Evolutionary conservation across 768 basidiomycete species (phyloP).

Genomic region (Leccinum longicurvipes): DNA sequence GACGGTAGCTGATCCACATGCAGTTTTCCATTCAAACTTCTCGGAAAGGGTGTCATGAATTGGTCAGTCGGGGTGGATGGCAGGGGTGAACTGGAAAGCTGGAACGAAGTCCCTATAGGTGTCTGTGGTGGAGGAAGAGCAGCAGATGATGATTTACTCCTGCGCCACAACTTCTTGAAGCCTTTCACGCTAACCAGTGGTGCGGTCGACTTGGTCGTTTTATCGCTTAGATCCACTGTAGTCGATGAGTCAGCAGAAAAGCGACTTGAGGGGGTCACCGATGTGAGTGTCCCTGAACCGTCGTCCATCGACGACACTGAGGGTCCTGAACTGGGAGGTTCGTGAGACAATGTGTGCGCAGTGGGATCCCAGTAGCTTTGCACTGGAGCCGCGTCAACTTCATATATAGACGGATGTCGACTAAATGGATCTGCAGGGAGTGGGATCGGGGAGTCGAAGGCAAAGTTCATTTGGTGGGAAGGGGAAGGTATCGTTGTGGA

Average conservation of each 20-base stretch:
- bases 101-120: constrained; percentile 36
- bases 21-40: constrained; percentile 22
- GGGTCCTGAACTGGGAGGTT: constrained; percentile 21
- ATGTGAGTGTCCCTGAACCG: constrained; percentile 13
- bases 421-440: constrained; percentile 85
- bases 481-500: constrained; percentile 35
- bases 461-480: constrained; percentile 20
- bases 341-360: constrained; percentile 21
- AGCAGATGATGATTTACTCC: constrained; percentile 48
- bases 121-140: constrained; percentile 35
- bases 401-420: constrained; percentile 55
- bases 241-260: constrained; percentile 75
- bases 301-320: constrained; percentile 25
- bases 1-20: constrained; percentile 54
- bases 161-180: constrained; percentile 77
- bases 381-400: constrained; percentile 28
- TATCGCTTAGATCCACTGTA: constrained; percentile 27
- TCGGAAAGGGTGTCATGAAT: constrained; percentile 26
- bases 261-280: constrained; percentile 48
- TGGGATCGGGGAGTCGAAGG: constrained; percentile 61
- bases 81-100: constrained; percentile 21
- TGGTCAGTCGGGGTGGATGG: constrained; percentile 37
- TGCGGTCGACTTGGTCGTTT: constrained; percentile 30
- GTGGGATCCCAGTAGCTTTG: constrained; percentile 45
- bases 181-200: constrained; percentile 72